Percentiles rank a stretch among this genome's conserved stretches.
Evolutionary conservation across 805 yeast genomes (phyloP).

Genomic region (Priceomyces melissophilus): DNA sequence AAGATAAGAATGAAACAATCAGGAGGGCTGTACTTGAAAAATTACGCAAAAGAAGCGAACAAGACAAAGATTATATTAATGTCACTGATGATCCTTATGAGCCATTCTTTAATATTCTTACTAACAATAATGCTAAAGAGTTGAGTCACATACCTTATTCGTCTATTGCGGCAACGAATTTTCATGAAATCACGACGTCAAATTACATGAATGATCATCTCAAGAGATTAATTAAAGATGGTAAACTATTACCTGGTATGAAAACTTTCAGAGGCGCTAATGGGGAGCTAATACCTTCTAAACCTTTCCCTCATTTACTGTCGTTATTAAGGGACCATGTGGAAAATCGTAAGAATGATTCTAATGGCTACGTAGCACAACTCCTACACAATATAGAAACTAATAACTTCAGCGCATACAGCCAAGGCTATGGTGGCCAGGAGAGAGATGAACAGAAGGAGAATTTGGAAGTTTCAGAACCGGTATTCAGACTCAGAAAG

Average conservation of each 20-base stretch:
- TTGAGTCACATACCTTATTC: constrained; percentile 72
- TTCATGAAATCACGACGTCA: constrained; percentile 61
- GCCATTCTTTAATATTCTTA: constrained; percentile 71
- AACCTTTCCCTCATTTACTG: constrained; percentile 48
- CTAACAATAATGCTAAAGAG: constrained; percentile 49
- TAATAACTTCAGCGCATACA: constrained; percentile 38
- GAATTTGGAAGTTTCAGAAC: constrained; percentile 40
- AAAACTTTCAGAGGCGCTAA: constrained; percentile 46
- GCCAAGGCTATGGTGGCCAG: constrained; percentile 31
- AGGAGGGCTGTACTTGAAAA: constrained; percentile 84
- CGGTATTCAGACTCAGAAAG: constrained; percentile 62
- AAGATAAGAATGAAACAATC: constrained; percentile 73
- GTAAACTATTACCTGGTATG: constrained; percentile 41
- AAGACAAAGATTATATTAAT: constrained; percentile 75
- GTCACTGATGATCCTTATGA: constrained; percentile 82
- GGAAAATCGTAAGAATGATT: constrained; percentile 16
- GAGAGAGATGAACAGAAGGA: constrained; percentile 10
- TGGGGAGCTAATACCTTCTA: constrained; percentile 48
- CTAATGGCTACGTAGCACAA: constrained; percentile 36
- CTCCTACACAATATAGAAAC: constrained; percentile 37
- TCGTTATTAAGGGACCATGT: constrained; percentile 29
- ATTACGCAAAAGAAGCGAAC: constrained; percentile 65
- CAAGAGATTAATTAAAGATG: constrained; percentile 41
- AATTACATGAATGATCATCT: constrained; percentile 46
- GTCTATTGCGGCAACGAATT: constrained; percentile 64